Evolutionary conservation across 208 protist genomes (phyloP), one percentile per base, ranked within the genome.

Genomic region (Blastocrithidia nonstop): DNA sequence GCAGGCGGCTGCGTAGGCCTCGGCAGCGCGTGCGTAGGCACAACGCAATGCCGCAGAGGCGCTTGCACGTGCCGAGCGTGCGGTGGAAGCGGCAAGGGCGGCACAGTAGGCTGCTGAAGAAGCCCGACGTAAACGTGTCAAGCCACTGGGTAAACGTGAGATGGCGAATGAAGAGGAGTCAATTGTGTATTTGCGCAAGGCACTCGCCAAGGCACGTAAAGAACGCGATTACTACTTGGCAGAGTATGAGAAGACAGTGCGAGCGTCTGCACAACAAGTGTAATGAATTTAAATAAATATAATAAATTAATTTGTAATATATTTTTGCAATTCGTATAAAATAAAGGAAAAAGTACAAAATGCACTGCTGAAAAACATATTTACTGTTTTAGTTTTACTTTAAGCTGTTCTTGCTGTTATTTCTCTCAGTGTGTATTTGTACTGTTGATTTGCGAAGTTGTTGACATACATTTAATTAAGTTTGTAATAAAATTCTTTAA

Each of bases 201-300:
- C 61, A 5, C 56, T 74, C 20, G 48, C 63, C n/a, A 44, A 72
- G 8, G 67, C 67, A 8, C 57, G 72, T 29, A 47, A 53, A 4
- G 72, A 76, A 46, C 72, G 67, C 26, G 66, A 71, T 38, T 52
- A 54, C 46, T 77, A 67, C 56, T 56, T 60, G 48, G 54, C 60
- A 16, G 31, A 60, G 52, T 41, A 55, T 3, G 66, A 76, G 44
- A 35, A 37, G 23, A 15, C 41, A 23, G 46, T 61, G 39, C 46
- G 51, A 39, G 31, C n/a, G n/a, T n/a, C n/a, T n/a, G n/a, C n/a
- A n/a, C n/a, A n/a, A n/a, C n/a, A n/a, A n/a, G n/a, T n/a, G n/a
- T n/a, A n/a, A n/a, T n/a, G n/a, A n/a, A n/a, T n/a, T n/a, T n/a
- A n/a, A n/a, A n/a, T n/a, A n/a, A n/a, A n/a, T n/a, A n/a, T n/a